Evolutionary conservation across 2,329 filamentous ascomycete genomes (phyloP).

Genomic region (Colletotrichum kahawae): DNA sequence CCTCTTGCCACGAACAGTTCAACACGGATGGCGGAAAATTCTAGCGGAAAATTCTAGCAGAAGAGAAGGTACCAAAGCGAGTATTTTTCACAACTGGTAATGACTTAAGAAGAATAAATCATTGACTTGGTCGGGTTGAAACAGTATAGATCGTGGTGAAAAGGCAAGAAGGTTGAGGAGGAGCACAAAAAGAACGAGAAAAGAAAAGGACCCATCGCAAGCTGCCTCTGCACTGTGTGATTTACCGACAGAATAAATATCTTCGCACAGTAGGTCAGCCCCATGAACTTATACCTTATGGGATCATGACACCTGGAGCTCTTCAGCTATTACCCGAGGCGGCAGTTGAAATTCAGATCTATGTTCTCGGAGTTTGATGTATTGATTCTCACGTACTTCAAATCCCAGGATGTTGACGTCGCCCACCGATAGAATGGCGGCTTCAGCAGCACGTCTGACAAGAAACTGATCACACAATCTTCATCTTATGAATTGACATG

Average conservation of each 20-base stretch:
- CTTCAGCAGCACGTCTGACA: not conserved
- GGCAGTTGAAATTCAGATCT: not conserved
- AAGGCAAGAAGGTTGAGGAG: not conserved
- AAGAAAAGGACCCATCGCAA: not conserved
- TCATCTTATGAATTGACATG: not conserved
- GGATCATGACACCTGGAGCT: not conserved
- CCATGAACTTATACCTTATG: not conserved
- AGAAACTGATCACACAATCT: not conserved
- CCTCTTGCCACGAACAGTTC: not conserved
- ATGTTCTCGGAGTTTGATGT: not conserved
- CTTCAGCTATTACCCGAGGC: not conserved
- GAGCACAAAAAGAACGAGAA: not conserved
- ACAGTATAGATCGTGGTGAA: not conserved
- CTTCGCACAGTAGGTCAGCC: not conserved
- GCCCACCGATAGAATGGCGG: not conserved
- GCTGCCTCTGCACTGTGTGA: not conserved
- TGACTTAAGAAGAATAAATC: not conserved
- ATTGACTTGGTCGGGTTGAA: not conserved
- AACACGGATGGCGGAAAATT: not conserved
- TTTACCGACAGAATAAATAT: not conserved
- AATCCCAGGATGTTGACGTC: not conserved
- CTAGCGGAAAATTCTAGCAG: not conserved
- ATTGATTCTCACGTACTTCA: not conserved
- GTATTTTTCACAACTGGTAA: not conserved
- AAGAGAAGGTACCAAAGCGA: not conserved